Evolutionary conservation across 2,329 filamentous ascomycete species (phyloP).

Genomic region (Zymoseptoria passerinii): DNA sequence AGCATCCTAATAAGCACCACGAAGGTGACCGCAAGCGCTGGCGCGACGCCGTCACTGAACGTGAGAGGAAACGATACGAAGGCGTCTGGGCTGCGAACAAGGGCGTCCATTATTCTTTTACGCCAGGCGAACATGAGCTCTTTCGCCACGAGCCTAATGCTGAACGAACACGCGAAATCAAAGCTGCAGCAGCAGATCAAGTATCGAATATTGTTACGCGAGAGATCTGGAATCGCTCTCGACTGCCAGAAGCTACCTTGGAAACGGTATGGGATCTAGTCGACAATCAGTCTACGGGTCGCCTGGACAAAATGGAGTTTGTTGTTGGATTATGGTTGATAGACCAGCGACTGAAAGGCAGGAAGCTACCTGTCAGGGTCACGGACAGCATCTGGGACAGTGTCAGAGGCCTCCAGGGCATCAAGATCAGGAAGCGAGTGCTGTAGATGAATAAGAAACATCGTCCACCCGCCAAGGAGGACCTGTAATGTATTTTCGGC

Average conservation of each 20-base stretch:
- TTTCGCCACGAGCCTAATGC: constrained; percentile 5
- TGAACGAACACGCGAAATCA: constrained; percentile 4
- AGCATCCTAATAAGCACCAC: constrained; percentile 63
- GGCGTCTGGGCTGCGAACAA: constrained; percentile 78
- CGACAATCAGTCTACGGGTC: constrained; percentile 47
- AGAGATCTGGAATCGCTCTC: constrained; percentile 67
- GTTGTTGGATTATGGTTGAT: constrained; percentile 78
- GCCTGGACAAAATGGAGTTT: constrained; percentile 61
- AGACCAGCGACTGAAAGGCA: constrained; percentile 68
- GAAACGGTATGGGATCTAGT: constrained; percentile 72
- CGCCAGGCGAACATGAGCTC: constrained; percentile 12
- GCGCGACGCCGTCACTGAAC: constrained; percentile 63
- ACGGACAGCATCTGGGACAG: constrained; percentile 70
- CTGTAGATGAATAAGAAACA: not conserved
- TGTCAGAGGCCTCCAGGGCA: constrained; percentile 41
- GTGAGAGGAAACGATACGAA: constrained; percentile 73
- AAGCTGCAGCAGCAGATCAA: constrained; percentile 21
- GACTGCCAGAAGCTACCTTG: constrained; percentile 59
- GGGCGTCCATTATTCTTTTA: constrained; percentile 40
- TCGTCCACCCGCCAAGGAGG: not conserved
- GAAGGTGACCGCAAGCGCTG: constrained; percentile 66
- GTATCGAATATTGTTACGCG: constrained; percentile 61
- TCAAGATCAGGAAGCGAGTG: constrained; percentile 23
- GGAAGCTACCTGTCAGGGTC: constrained; percentile 66
- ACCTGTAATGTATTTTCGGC: not conserved